Evolutionary conservation across 2,329 filamentous ascomycete species (phyloP).

Genomic region (Ophiostoma montium): DNA sequence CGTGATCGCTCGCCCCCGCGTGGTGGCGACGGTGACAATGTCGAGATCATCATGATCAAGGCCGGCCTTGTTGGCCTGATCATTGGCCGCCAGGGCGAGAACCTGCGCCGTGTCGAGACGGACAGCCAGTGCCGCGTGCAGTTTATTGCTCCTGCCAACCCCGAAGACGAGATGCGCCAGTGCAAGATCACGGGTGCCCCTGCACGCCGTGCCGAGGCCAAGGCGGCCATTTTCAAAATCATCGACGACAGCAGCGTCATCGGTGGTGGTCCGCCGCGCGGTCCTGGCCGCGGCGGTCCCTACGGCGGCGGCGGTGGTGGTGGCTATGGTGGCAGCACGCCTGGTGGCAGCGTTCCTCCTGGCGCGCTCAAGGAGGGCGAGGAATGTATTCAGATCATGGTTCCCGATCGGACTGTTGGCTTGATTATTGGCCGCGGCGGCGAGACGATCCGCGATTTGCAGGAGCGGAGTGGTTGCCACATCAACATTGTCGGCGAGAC

Average conservation of each 20-base stretch:
- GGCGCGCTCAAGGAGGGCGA: slow-evolving; percentile 56
- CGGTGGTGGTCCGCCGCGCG: slow-evolving; percentile 13
- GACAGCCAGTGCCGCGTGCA: slow-evolving; percentile 77
- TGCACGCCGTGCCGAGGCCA: slow-evolving; percentile 60
- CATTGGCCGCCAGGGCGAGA: slow-evolving; percentile 82
- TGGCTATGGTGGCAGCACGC: slow-evolving; percentile 17
- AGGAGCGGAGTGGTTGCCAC: slow-evolving; percentile 85
- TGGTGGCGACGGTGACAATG: slow-evolving; percentile 45
- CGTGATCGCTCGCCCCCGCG: slow-evolving; percentile 2
- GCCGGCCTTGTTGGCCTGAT: slow-evolving; percentile 78
- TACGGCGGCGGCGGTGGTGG: slow-evolving; percentile 22
- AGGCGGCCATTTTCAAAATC: slow-evolving; percentile 71
- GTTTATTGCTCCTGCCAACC: slow-evolving; percentile 65
- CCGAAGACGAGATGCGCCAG: slow-evolving; percentile 58
- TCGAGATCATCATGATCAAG: slow-evolving; percentile 75
- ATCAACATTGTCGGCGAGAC: slow-evolving; percentile 91
- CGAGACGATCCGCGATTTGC: slow-evolving; percentile 83
- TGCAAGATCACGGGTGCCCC: slow-evolving; percentile 73
- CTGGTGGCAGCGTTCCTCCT: slow-evolving; percentile 22
- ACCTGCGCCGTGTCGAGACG: slow-evolving; percentile 68
- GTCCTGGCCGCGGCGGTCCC: slow-evolving; percentile 13
- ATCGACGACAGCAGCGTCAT: slow-evolving; percentile 63
- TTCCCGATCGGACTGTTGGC: slow-evolving; percentile 82
- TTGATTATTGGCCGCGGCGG: slow-evolving; percentile 88
- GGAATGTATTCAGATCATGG: slow-evolving; percentile 84